These are phyloP conservation scores for Acanthamoeba quina DNA, from an alignment of 208 protist genomes.

Conservation along the genomic window DNA sequence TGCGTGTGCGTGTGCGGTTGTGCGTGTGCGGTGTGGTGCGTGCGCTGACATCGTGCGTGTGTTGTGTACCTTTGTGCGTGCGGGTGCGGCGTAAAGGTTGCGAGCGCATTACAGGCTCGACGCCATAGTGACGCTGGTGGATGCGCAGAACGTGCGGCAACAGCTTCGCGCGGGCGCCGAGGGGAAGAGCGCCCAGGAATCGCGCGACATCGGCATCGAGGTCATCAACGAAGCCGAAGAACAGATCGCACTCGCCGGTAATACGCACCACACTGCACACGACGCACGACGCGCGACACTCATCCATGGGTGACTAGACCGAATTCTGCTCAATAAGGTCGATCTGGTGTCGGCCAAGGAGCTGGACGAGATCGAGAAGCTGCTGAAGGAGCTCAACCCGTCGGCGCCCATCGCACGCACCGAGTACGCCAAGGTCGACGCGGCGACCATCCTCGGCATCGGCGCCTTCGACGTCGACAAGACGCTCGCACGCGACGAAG, in stretches of 20 bases:
- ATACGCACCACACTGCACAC: not conserved
- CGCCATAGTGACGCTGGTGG: not conserved
- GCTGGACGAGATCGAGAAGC: constrained; percentile 73
- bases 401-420: constrained; percentile 85
- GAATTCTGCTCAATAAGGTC: constrained; percentile 93
- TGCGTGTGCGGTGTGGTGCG: not conserved
- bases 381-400: constrained; percentile 89
- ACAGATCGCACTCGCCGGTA: not conserved
- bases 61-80: not conserved
- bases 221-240: constrained; percentile 27
- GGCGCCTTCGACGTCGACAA: constrained; percentile 83
- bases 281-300: not conserved
- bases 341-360: constrained; percentile 86
- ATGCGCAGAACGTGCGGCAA: constrained; percentile 4
- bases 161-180: not conserved
- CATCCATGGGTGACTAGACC: constrained; percentile 88
- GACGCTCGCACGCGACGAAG: constrained; percentile 58
- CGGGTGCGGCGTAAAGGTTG: not conserved
- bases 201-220: not conserved
- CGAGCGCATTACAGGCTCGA: not conserved
- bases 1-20: not conserved
- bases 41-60: not conserved
- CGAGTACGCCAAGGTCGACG: constrained; percentile 75
- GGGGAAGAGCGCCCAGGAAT: not conserved
- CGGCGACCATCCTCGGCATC: constrained; percentile 84